Conservation (phyloP, 257 asterid genomes). For the Dorcoceras hygrometricum region DNA sequence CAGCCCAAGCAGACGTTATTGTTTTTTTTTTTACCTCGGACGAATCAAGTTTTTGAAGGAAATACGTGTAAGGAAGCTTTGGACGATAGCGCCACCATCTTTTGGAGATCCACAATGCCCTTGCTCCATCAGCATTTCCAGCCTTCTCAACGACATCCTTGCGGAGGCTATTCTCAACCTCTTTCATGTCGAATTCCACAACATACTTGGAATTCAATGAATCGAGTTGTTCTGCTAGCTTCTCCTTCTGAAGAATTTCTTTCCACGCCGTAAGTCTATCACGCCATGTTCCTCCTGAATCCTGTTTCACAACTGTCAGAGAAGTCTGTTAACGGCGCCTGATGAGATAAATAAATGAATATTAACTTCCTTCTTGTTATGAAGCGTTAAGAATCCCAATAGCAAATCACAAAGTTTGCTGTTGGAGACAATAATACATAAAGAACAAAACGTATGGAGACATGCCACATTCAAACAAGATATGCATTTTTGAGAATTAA, state of each 20-base stretch:
- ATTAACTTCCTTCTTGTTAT: slow-evolving; percentile 7
- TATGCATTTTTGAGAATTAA: no score
- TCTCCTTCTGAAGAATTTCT: slow-evolving; percentile 70
- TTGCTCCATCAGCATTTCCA: slow-evolving; percentile 53
- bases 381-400: slow-evolving; percentile 1
- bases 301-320: slow-evolving; percentile 49
- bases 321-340: slow-evolving; percentile 15
- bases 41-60: slow-evolving; percentile 91
- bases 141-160: slow-evolving; percentile 81
- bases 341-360: neutral
- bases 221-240: slow-evolving; percentile 61
- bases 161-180: slow-evolving; percentile 90
- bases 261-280: slow-evolving; percentile 85
- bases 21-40: slow-evolving; percentile 61
- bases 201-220: slow-evolving; percentile 68
- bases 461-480: no score
- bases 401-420: neutral
- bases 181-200: slow-evolving; percentile 98
- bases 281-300: slow-evolving; percentile 74
- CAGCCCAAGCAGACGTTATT: slow-evolving; percentile 21
- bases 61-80: slow-evolving; percentile 90
- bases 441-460: no score
- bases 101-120: slow-evolving; percentile 93
- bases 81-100: slow-evolving; percentile 99
- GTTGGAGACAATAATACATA: neutral